Evolutionary conservation across 352 stramenopile species (phyloP), one percentile per base, ranked within the genome.

Genomic region (Detonula confervacea): DNA sequence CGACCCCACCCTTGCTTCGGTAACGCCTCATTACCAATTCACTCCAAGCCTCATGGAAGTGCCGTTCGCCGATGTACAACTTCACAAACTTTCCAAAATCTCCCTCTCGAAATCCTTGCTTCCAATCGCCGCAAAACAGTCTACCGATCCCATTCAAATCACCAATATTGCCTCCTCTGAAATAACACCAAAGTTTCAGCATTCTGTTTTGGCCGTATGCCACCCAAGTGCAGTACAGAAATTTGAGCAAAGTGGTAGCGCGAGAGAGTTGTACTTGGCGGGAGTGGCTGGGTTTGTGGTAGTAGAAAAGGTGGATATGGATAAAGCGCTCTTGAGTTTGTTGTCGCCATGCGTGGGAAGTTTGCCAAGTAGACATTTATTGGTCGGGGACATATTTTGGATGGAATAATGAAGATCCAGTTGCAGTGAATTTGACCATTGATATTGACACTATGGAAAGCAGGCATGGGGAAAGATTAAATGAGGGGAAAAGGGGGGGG

Each of bases 301-400:
- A 6, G 86, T 94, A 22, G 89, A 94, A 71, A 88, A 83, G 30
- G 78, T 94, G 9, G 61, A 91, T 33, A 73, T 66, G 0, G 87
- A 90, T 33, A 87, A 73, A 25, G 87, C 88, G 49, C 77, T 67
- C 18, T 57, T 94, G 25, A 86, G 90, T 80, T 62, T 94, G 20
- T 75, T 94, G 27, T 86, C 69, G 76, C 89, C 89, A 0, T 93
- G 87, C 73, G 81, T 74, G 35, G 89, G 89, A 12, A 81, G 61
- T 54, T 81, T 94, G 47, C 87, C 89, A 3, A 91, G 80, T 74
- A 68, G 82, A n/a, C 79, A 83, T 52, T 77, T 94, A 35, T 68
- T 94, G 12, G 44, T 88, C 18, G 87, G 89, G 6, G 87, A 94
- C 80, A 71, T 94, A 22, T 87, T 77, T 54, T 94, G 89, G 89